Conservation (phyloP, 106 monocot genomes). For the Dactylorhiza incarnata region DNA sequence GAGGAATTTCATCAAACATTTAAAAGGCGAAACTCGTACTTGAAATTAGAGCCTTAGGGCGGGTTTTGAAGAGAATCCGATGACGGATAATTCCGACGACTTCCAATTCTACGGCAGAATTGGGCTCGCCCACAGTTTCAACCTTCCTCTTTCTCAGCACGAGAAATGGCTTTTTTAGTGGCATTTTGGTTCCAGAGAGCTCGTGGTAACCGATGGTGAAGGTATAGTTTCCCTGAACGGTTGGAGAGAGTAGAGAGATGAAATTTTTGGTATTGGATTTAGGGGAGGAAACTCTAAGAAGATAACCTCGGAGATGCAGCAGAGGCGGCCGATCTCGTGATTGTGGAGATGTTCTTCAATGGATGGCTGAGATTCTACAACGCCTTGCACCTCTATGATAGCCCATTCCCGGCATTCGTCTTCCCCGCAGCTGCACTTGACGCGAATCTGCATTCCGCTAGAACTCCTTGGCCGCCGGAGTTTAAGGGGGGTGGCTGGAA, state of each 20-base stretch:
- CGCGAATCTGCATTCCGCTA: conserved; percentile 55
- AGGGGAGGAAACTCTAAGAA: conserved; percentile 12
- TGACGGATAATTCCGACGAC: conserved; percentile 76
- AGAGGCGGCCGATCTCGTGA: conserved; percentile 81
- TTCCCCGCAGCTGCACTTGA: conserved; percentile 62
- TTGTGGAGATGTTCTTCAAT: conserved; percentile 24
- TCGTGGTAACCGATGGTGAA: conserved; percentile 92
- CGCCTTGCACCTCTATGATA: conserved; percentile 82
- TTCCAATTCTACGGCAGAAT: conserved; percentile 41
- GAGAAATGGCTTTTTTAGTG: conserved; percentile 70
- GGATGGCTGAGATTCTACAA: conserved; percentile 59
- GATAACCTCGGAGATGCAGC: conserved; percentile 36
- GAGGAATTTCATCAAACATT: neutral
- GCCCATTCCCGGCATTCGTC: conserved; percentile 74
- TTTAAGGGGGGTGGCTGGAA: too few species aligned
- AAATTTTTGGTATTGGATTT: neutral
- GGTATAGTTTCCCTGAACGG: conserved; percentile 37
- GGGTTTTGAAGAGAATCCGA: conserved; percentile 73
- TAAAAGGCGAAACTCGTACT: conserved; percentile 15
- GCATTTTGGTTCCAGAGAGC: conserved; percentile 61
- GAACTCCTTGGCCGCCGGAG: neutral
- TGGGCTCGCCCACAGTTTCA: neutral
- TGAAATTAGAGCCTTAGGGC: conserved; percentile 83
- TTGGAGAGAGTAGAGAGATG: neutral
- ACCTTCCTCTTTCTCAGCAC: conserved; percentile 59